Evolutionary conservation across 192 early-diverging fungal genomes (phyloP).

Genomic region (Neocallimastix lanati): DNA sequence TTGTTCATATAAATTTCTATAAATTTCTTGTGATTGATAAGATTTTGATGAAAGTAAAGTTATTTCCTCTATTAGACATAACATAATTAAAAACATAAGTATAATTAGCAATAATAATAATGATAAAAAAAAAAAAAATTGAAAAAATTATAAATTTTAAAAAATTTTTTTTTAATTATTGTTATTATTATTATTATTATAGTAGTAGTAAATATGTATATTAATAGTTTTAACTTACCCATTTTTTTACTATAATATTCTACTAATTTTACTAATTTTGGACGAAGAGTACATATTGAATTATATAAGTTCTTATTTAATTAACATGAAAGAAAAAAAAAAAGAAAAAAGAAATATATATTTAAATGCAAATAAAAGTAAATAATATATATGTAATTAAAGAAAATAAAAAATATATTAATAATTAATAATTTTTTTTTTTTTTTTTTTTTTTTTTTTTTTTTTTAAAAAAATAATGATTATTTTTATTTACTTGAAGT

Average conservation of each 20-base stretch:
- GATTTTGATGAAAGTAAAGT: neutral
- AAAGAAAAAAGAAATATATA: neutral
- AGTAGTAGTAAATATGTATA: too few species aligned
- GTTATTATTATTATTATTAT: too few species aligned
- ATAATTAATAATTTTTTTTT: too few species aligned
- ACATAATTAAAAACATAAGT: neutral
- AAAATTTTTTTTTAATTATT: too few species aligned
- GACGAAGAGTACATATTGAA: slow-evolving; percentile 57
- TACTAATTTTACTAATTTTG: slow-evolving; percentile 68
- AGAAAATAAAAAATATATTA: neutral
- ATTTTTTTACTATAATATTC: slow-evolving; percentile 69
- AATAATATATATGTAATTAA: slow-evolving; percentile 1
- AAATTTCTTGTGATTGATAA: neutral
- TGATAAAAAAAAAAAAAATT: neutral
- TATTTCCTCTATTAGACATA: neutral
- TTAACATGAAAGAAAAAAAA: neutral
- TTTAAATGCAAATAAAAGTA: too few species aligned
- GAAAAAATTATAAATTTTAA: neutral
- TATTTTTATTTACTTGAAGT: slow-evolving; percentile 55
- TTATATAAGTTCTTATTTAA: slow-evolving; percentile 37
- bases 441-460: too few species aligned
- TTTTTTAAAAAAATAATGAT: too few species aligned
- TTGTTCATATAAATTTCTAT: slow-evolving; percentile 7
- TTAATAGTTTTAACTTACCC: too few species aligned
- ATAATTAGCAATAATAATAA: slow-evolving; percentile 3